phyloP scores from a whole-genome alignment of 108 stramenopile species.

The Cyclotella sp. region DNA sequence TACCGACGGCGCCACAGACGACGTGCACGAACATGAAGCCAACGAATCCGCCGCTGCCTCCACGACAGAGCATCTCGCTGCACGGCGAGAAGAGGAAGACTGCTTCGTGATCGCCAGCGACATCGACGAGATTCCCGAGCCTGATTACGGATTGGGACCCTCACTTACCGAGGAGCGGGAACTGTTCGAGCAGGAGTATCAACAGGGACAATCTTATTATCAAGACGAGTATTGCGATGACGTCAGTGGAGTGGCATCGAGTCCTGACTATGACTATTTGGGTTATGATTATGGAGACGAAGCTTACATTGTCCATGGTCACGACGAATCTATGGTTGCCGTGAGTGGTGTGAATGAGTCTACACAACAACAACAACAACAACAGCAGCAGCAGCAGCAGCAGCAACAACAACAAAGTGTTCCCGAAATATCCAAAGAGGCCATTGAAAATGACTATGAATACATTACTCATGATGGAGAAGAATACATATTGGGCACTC shows the following conservation, averaged over 20 bases:
- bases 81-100: not conserved
- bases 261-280: conserved; percentile 47
- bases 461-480: conserved; percentile 20
- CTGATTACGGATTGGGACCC: conserved; percentile 28
- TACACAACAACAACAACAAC: too few relatives aligned
- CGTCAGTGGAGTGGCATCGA: conserved; percentile 7
- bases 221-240: conserved; percentile 1
- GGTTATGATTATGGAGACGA: not conserved
- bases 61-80: not conserved
- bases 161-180: not conserved
- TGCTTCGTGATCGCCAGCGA: conserved; percentile 4
- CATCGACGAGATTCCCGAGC: conserved; percentile 13
- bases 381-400: too few relatives aligned
- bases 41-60: too few relatives aligned
- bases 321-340: too few relatives aligned
- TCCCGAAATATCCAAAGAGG: too few relatives aligned
- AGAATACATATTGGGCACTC: conserved; percentile 82
- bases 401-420: too few relatives aligned
- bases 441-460: conserved; percentile 6
- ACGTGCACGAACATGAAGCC: too few relatives aligned
- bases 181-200: not conserved
- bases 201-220: not conserved
- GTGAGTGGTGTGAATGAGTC: too few relatives aligned
- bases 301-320: not conserved
- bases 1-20: too few relatives aligned